Conservation (phyloP, 2,329 filamentous ascomycete species). For the Ophiocordyceps camponoti-saundersi region DNA sequence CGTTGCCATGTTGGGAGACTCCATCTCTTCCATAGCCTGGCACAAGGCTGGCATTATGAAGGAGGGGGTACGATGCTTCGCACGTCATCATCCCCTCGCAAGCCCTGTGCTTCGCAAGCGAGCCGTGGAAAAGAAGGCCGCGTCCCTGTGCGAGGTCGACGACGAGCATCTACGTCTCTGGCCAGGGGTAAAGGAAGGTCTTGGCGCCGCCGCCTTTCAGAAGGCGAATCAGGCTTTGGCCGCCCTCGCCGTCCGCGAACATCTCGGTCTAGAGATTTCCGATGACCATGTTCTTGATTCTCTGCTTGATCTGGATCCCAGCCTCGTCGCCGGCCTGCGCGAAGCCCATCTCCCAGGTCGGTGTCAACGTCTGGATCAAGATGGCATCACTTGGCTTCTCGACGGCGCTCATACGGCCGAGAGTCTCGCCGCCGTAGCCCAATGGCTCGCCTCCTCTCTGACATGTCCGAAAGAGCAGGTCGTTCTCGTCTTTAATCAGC, state of each 20-base stretch:
- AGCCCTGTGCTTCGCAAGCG: constrained; percentile 39
- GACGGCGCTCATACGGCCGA: constrained; percentile 83
- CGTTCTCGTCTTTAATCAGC: constrained; percentile 81
- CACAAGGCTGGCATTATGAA: constrained; percentile 87
- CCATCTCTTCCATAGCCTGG: constrained; percentile 71
- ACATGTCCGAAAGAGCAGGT: constrained; percentile 10
- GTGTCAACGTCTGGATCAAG: constrained; percentile 47
- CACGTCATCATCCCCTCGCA: constrained; percentile 12
- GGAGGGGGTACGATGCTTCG: constrained; percentile 24
- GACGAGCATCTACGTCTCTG: constrained; percentile 5
- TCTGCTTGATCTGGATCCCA: constrained; percentile 9
- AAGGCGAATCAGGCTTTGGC: constrained; percentile 43
- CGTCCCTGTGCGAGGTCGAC: constrained; percentile 23
- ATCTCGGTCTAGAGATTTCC: constrained; percentile 22
- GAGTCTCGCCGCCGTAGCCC: constrained; percentile 58
- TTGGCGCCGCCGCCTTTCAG: constrained; percentile 34
- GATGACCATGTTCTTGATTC: constrained; percentile 4
- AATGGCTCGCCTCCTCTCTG: constrained; percentile 53
- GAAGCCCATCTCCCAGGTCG: constrained; percentile 55
- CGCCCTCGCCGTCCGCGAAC: constrained; percentile 35
- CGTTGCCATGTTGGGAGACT: constrained; percentile 60
- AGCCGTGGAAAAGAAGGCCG: constrained; percentile 34
- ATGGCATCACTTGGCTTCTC: constrained; percentile 54
- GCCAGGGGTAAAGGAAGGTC: constrained; percentile 7
- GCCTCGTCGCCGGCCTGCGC: constrained; percentile 49